Conservation (phyloP, 805 yeast species). For the Yamadazyma nakazawae region DNA sequence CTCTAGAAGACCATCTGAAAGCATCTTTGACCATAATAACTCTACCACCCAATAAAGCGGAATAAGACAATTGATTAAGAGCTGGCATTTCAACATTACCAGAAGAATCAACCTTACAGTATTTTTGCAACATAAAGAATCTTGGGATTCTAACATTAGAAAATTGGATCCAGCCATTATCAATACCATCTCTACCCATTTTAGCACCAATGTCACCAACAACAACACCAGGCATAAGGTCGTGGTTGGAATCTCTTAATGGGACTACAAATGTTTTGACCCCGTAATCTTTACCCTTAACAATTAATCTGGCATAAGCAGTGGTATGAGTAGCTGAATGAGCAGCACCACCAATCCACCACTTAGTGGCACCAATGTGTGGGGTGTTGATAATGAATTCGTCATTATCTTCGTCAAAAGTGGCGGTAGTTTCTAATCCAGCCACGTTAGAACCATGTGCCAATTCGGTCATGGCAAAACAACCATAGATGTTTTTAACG, state of each 20-base stretch:
- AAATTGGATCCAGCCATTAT: slow-evolving; percentile 49
- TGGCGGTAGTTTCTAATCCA: slow-evolving; percentile 54
- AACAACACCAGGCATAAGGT: slow-evolving; percentile 41
- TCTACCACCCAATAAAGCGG: slow-evolving; percentile 44
- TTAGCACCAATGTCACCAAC: slow-evolving; percentile 47
- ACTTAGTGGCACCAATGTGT: slow-evolving; percentile 47
- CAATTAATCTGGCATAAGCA: slow-evolving; percentile 43
- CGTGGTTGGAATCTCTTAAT: slow-evolving; percentile 41
- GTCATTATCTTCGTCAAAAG: slow-evolving; percentile 40
- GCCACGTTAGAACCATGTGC: slow-evolving; percentile 62
- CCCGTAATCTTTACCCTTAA: slow-evolving; percentile 44
- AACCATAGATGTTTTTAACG: slow-evolving; percentile 57
- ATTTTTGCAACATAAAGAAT: slow-evolving; percentile 45
- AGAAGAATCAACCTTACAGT: slow-evolving; percentile 37
- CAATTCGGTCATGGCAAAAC: slow-evolving; percentile 65
- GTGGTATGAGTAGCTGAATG: slow-evolving; percentile 44
- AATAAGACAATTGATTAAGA: slow-evolving; percentile 42
- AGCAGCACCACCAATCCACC: slow-evolving; percentile 53
- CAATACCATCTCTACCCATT: slow-evolving; percentile 49
- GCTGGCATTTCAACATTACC: slow-evolving; percentile 43
- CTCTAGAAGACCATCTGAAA: slow-evolving; percentile 40
- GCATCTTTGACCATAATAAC: slow-evolving; percentile 45
- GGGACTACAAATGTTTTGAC: slow-evolving; percentile 47
- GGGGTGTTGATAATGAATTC: slow-evolving; percentile 45
- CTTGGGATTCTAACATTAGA: slow-evolving; percentile 43